Evolutionary conservation across 2,329 filamentous ascomycete genomes (phyloP).

Genomic region (Thelonectria rubi): DNA sequence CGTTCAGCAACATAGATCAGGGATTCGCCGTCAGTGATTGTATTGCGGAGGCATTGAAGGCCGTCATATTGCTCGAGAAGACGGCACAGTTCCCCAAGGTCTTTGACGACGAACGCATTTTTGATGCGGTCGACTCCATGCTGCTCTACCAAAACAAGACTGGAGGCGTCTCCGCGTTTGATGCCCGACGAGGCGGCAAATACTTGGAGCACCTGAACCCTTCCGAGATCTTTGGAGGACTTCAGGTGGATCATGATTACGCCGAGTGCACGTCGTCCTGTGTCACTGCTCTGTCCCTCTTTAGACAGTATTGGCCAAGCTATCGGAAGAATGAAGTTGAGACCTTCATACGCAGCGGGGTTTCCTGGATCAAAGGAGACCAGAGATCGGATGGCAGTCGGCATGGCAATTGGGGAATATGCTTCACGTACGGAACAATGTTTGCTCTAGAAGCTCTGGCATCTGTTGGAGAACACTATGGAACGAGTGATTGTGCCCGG

Average conservation of each 20-base stretch:
- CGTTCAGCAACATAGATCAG: constrained; percentile 89
- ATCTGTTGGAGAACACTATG: constrained; percentile 81
- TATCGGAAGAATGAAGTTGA: constrained; percentile 81
- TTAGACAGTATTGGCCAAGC: constrained; percentile 79
- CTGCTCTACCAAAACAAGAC: constrained; percentile 89
- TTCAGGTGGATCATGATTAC: constrained; percentile 99
- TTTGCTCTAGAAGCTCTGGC: constrained; percentile 89
- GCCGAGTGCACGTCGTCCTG: constrained; percentile 96
- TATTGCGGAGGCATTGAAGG: constrained; percentile 87
- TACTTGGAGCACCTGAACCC: constrained; percentile 87
- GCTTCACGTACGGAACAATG: constrained; percentile 96
- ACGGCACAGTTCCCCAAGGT: constrained; percentile 76
- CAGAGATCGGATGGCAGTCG: constrained; percentile 88
- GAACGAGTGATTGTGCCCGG: constrained; percentile 73
- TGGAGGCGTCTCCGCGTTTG: constrained; percentile 94
- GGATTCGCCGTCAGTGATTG: constrained; percentile 96
- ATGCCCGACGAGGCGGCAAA: constrained; percentile 79
- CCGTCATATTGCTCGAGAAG: constrained; percentile 83
- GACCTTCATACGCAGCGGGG: constrained; percentile 74
- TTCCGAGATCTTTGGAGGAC: constrained; percentile 92
- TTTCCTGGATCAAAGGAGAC: constrained; percentile 80
- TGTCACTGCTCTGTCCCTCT: constrained; percentile 84
- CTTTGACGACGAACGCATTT: constrained; percentile 78
- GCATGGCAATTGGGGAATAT: constrained; percentile 98
- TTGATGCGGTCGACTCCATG: constrained; percentile 87